Percentiles rank a stretch among this genome's conserved stretches.
These are phyloP conservation scores for Gossypium davidsonii DNA, from an alignment of 441 rosid genomes.

Conservation along the genomic window DNA sequence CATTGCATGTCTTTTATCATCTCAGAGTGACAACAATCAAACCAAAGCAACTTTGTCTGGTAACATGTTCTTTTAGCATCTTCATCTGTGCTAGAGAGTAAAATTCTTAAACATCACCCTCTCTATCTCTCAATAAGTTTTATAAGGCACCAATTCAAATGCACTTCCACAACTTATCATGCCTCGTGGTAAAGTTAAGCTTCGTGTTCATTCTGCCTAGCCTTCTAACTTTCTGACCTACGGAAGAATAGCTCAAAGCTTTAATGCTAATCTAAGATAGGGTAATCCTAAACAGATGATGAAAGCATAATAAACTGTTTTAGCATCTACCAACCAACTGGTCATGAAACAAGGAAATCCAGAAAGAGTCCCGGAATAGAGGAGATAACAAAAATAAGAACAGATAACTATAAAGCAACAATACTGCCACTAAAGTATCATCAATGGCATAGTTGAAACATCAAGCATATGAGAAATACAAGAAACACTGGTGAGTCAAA, in stretches of 20 bases:
- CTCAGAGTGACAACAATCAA: not conserved
- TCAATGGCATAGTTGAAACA: not conserved
- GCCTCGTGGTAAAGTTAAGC: not conserved
- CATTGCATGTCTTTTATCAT: not conserved
- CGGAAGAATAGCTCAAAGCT: not conserved
- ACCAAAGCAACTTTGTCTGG: not conserved
- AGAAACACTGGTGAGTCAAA: not conserved
- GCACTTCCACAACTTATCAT: not conserved
- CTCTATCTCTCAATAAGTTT: not conserved
- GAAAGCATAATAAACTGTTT: not conserved
- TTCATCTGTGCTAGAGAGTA: not conserved
- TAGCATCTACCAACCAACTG: not conserved
- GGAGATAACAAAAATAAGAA: not conserved
- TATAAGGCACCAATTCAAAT: not conserved
- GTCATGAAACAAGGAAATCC: not conserved
- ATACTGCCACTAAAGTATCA: not conserved
- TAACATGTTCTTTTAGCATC: not conserved
- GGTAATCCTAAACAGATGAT: not conserved
- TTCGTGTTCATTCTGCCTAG: not conserved
- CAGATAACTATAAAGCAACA: not conserved
- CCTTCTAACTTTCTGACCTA: not conserved
- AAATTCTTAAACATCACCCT: not conserved
- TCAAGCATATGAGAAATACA: not conserved
- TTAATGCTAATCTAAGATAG: not conserved
- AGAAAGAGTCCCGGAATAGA: not conserved